phyloP scores from a whole-genome alignment of 139 green algal species.

The Marvania coccoides region DNA sequence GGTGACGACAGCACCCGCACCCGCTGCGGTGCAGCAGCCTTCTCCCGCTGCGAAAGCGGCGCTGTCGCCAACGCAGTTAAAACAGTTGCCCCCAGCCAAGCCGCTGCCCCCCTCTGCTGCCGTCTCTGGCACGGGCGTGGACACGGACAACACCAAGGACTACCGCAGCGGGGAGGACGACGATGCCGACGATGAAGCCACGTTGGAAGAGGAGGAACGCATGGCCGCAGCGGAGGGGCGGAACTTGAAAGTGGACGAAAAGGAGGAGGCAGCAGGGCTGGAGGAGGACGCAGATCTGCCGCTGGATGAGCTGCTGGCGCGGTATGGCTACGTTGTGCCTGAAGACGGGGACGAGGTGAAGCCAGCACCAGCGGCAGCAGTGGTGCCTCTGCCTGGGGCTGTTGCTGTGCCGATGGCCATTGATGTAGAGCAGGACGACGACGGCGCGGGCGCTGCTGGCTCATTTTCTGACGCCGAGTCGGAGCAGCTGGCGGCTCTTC shows the following conservation, averaged over 20 bases:
- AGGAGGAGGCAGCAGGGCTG: slow-evolving; percentile 62
- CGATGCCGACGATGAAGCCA: slow-evolving; percentile 53
- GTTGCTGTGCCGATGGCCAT: too few relatives aligned
- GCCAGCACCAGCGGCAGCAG: neutral
- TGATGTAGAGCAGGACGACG: slow-evolving; percentile 4
- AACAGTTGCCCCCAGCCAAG: too few relatives aligned
- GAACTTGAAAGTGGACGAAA: slow-evolving; percentile 1
- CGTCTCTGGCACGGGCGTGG: neutral
- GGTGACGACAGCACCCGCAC: neutral
- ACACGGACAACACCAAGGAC: slow-evolving; percentile 6
- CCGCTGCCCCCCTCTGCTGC: slow-evolving; percentile 1
- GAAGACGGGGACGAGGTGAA: neutral
- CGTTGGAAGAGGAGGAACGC: slow-evolving; percentile 58
- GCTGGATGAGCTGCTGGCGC: slow-evolving; percentile 75
- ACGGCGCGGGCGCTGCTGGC: neutral
- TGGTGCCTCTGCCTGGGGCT: neutral
- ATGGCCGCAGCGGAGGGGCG: slow-evolving; percentile 31
- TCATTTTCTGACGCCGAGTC: neutral
- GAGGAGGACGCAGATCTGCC: slow-evolving; percentile 73
- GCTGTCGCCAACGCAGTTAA: neutral
- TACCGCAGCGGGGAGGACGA: slow-evolving; percentile 19
- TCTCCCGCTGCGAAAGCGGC: neutral
- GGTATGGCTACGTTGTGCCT: slow-evolving; percentile 41
- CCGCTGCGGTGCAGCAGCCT: neutral
- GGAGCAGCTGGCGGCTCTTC: neutral